phyloP scores from a whole-genome alignment of 2,329 filamentous ascomycete species.

The Diaporthe sp. region DNA sequence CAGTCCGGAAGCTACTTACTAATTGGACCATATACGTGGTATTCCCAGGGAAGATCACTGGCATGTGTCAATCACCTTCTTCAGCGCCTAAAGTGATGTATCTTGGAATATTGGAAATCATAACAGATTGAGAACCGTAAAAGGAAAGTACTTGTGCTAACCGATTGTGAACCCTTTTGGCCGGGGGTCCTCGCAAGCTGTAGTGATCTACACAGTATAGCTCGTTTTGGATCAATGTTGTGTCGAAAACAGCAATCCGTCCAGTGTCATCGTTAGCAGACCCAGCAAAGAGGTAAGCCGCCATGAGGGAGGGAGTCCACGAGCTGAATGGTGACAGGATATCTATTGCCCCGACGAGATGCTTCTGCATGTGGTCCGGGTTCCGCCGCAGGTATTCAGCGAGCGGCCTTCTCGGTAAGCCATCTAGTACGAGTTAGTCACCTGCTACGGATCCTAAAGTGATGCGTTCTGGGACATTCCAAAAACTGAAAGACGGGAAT shows the following conservation, averaged over 20 bases:
- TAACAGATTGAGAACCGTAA: not conserved
- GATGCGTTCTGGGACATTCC: too few relatives aligned
- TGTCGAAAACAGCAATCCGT: not conserved
- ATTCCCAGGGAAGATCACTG: constrained; percentile 3
- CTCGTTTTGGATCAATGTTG: constrained; percentile 5
- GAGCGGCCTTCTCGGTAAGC: not conserved
- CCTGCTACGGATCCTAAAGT: too few relatives aligned
- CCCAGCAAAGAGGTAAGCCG: not conserved
- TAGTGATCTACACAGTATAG: constrained; percentile 8
- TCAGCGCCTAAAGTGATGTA: too few relatives aligned
- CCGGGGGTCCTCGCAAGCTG: not conserved
- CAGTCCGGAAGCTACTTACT: not conserved
- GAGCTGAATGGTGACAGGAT: constrained; percentile 6
- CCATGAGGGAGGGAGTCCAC: constrained; percentile 11
- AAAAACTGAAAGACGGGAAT: too few relatives aligned
- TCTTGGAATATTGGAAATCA: not conserved
- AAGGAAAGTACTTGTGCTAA: not conserved
- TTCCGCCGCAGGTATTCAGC: not conserved
- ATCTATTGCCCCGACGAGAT: not conserved
- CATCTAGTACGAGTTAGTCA: too few relatives aligned
- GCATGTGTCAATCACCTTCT: not conserved
- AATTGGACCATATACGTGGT: not conserved
- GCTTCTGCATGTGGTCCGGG: constrained; percentile 7
- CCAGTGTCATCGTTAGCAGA: not conserved
- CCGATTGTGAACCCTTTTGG: not conserved